Percentiles rank a stretch among this genome's conserved stretches.
phyloP scores from a whole-genome alignment of 2,329 filamentous ascomycete species.

The Ceratocystis alfenasii region DNA sequence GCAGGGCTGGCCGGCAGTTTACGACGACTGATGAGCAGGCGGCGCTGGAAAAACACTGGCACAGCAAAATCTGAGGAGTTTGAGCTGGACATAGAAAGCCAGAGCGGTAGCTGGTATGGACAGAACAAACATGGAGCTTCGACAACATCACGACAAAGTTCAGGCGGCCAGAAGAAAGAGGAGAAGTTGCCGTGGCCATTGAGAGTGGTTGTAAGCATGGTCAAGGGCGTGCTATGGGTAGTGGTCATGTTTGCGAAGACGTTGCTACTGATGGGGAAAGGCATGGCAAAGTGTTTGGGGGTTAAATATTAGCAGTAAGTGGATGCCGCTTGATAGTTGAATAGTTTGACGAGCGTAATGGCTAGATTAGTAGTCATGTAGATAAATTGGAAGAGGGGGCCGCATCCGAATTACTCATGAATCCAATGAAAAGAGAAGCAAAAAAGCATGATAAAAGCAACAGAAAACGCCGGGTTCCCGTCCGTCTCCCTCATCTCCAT shows the following conservation, averaged over 20 bases:
- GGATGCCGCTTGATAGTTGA: background rate
- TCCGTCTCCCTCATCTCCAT: background rate
- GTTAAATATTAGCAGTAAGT: constrained; percentile 15
- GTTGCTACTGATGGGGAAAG: constrained; percentile 38
- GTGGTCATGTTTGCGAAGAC: constrained; percentile 45
- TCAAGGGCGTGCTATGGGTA: constrained; percentile 49
- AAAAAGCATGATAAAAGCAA: constrained; percentile 13
- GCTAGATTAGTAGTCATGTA: too few relatives aligned
- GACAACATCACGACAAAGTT: background rate
- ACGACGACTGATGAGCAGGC: constrained; percentile 19
- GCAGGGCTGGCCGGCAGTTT: constrained; percentile 21
- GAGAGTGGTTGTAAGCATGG: constrained; percentile 39
- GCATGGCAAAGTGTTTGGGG: constrained; percentile 40
- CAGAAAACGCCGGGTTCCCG: constrained; percentile 19
- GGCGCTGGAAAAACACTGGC: constrained; percentile 25
- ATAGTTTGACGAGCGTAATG: too few relatives aligned
- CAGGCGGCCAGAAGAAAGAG: constrained; percentile 22
- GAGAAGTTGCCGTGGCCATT: constrained; percentile 38
- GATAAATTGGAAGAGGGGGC: too few relatives aligned
- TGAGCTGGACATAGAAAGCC: constrained; percentile 53
- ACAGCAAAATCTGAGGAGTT: constrained; percentile 40
- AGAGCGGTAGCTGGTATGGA: constrained; percentile 36
- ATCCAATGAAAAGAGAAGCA: constrained; percentile 3
- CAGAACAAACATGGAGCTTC: constrained; percentile 2
- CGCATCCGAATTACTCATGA: constrained; percentile 3